Conservation (phyloP, 2,329 filamentous ascomycete genomes). For the Colletotrichum liriopes region DNA sequence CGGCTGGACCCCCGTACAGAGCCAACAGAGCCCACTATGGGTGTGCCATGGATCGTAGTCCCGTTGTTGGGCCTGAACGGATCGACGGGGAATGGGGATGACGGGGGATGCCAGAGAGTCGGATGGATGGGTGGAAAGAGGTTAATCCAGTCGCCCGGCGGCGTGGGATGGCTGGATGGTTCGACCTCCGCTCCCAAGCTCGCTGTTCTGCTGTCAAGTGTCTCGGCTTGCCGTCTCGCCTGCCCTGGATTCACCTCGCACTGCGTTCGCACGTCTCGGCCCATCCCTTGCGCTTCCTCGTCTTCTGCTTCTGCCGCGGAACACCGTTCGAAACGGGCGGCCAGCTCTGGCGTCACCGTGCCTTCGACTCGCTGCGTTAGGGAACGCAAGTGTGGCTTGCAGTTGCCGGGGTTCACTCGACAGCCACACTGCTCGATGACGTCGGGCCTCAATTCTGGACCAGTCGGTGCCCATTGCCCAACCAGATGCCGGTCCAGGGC, state of each 20-base stretch:
- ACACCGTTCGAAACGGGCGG: conserved; percentile 2
- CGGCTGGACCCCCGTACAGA: not conserved
- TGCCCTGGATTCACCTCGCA: conserved; percentile 2
- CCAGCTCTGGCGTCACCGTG: not conserved
- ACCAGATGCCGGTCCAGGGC: conserved; percentile 21
- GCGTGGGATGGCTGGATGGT: not conserved
- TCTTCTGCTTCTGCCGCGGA: conserved; percentile 1
- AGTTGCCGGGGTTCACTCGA: conserved; percentile 22
- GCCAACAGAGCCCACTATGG: conserved; percentile 6
- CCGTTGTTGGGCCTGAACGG: conserved; percentile 40
- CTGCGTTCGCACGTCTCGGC: not conserved
- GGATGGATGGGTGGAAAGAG: conserved; percentile 29
- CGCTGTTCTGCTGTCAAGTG: conserved; percentile 11
- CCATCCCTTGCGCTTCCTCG: conserved; percentile 1
- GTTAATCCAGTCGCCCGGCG: conserved; percentile 18
- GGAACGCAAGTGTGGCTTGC: not conserved
- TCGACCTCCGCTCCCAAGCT: not conserved
- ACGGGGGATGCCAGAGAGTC: conserved; percentile 24
- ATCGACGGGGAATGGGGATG: conserved; percentile 34
- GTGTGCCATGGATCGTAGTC: conserved; percentile 8
- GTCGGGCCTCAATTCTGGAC: conserved; percentile 35
- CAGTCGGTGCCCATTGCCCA: conserved; percentile 30
- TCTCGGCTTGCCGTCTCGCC: conserved; percentile 14
- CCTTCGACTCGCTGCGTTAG: conserved; percentile 3
- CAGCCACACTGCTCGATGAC: conserved; percentile 42